Conservation (phyloP, 352 stramenopile genomes). For the Globisporangium alternatum region DNA sequence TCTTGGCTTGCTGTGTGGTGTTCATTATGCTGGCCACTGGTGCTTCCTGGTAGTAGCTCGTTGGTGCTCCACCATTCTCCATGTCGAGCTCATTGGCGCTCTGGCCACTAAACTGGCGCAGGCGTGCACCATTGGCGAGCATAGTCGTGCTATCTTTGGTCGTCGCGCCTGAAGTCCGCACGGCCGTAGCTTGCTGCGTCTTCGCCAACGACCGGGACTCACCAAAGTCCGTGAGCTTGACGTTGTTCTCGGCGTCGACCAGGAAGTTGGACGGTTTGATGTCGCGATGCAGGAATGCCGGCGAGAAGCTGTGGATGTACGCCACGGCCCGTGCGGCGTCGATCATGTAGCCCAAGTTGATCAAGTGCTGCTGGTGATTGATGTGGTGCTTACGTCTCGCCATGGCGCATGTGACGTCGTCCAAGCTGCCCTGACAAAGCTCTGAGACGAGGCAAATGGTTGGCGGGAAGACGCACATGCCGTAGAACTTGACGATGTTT, state of each 20-base stretch:
- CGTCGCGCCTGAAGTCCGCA: not conserved
- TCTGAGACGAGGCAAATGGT: conserved; percentile 73
- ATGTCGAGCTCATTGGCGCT: not conserved
- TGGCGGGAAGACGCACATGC: conserved; percentile 74
- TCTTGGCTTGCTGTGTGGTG: not conserved
- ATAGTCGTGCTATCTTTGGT: not conserved
- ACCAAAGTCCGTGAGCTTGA: conserved; percentile 54
- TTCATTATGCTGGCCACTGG: not conserved
- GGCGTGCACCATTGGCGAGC: not conserved
- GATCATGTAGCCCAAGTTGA: conserved; percentile 57
- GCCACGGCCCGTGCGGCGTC: conserved; percentile 60
- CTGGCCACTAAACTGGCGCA: not conserved
- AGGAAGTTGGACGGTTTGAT: conserved; percentile 81
- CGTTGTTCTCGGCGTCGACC: conserved; percentile 40
- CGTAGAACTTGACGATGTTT: conserved; percentile 83
- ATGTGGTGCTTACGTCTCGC: not conserved
- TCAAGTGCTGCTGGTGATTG: conserved; percentile 43
- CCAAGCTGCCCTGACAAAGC: conserved; percentile 44
- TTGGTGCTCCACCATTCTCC: not conserved
- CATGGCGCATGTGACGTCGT: conserved; percentile 28
- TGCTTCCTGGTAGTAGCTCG: not conserved
- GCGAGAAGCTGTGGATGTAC: conserved; percentile 74
- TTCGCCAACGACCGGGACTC: conserved; percentile 18
- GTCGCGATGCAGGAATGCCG: conserved; percentile 71
- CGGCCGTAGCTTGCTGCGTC: conserved; percentile 19